Base-by-base conservation (phyloP, 257 asterid genomes). In the Ocimum tenuiflorum region DNA sequence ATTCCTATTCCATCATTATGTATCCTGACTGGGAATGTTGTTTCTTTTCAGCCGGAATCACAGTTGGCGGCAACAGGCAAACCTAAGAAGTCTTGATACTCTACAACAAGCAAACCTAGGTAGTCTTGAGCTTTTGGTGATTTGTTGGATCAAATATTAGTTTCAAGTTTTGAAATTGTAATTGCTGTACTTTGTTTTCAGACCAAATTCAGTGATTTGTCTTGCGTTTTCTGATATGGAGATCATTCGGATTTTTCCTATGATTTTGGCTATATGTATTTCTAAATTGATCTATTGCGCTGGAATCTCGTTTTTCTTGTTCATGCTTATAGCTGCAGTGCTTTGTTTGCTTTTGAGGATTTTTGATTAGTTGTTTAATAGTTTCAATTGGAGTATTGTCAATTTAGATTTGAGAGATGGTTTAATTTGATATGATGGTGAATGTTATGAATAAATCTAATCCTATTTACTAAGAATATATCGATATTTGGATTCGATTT, bases 1-100 rank as follows among this genome's bases (percentile, higher is more conserved):
- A 24, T 52, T 6, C 15, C 19, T n/a, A 8, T n/a, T 27, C 33
- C 1, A 24, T 24, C 31, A 24, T 31, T 1, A 2, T 19, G 31
- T 27, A 27, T 27, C 17, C 7, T 53, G 7, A 41, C 3, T 13
- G 36, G 1, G 6, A 33, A 43, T 45, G 6, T 69, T 18, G 20
- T 39, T 46, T 24, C 12, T 27, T 65, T 36, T 42, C 83, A 78
- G 81, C 67, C 77, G 0, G 83, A 79, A 55, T 63, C 78, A 0
- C 78, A 68, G 71, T 24, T 79, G 71, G 76, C 45, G 0, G 10
- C 78, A 0, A 49, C 80, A 0, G 59, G 74, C 76, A 79, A 79
- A 68, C 71, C 80, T 3, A 65, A 79, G 77, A 61, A 65, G 64
- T 68, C 81, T 60, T 79, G 74, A n/a, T n/a, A n/a, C n/a, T n/a